These are phyloP conservation scores for Cephaloascus albidus DNA, from an alignment of 805 yeast species.

Conservation along the genomic window DNA sequence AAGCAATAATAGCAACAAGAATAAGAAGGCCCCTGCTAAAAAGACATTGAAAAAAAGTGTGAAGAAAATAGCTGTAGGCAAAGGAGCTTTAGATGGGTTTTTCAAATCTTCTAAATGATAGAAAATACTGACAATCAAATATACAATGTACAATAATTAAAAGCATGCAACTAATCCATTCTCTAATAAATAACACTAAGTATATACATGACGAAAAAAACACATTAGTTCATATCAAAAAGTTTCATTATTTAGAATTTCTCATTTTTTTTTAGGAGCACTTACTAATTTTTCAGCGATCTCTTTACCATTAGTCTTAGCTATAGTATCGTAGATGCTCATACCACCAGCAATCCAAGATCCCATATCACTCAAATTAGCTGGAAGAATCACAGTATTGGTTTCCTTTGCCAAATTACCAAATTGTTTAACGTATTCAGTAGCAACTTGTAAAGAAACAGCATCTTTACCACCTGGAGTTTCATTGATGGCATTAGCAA, in stretches of 20 bases:
- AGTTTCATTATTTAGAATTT: neutral
- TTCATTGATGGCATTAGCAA: constrained; percentile 58
- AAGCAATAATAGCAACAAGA: neutral
- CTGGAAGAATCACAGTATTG: constrained; percentile 70
- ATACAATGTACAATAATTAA: too few species aligned
- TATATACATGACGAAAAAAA: neutral
- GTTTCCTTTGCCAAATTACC: constrained; percentile 76
- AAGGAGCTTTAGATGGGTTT: constrained; percentile 65
- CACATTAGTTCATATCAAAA: neutral
- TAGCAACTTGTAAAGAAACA: constrained; percentile 72
- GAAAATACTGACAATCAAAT: neutral
- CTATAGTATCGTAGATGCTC: constrained; percentile 56
- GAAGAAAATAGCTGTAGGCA: constrained; percentile 41
- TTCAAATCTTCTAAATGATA: constrained; percentile 23
- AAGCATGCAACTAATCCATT: neutral
- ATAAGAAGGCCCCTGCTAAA: constrained; percentile 13
- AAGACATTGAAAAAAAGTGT: constrained; percentile 19
- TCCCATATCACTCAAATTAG: constrained; percentile 67
- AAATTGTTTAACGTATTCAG: constrained; percentile 74
- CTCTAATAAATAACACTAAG: neutral
- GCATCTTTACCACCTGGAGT: constrained; percentile 72
- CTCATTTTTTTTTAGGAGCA: neutral
- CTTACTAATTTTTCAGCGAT: constrained; percentile 1
- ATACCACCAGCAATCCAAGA: constrained; percentile 69
- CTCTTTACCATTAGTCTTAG: constrained; percentile 6